phyloP scores from a whole-genome alignment of 768 basidiomycete species.

The Piloderma croceum region DNA sequence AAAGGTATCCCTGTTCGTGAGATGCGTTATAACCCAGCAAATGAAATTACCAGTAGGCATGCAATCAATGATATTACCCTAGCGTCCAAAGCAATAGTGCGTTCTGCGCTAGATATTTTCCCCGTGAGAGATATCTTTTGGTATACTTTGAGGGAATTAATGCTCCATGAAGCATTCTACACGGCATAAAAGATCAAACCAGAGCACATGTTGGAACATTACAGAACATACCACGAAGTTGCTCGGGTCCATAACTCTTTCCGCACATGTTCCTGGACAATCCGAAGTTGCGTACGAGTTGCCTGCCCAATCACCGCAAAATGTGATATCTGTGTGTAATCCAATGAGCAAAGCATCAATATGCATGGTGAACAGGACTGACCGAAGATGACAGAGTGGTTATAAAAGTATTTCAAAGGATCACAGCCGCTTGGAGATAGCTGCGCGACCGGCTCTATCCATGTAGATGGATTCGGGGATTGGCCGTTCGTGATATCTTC shows the following conservation, averaged over 20 bases:
- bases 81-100: not conserved
- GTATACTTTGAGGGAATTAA: conserved; percentile 76
- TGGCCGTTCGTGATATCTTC: conserved; percentile 55
- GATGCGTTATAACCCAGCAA: too few relatives aligned
- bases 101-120: conserved; percentile 20
- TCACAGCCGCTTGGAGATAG: conserved; percentile 53
- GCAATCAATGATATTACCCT: too few relatives aligned
- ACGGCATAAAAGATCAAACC: conserved; percentile 4
- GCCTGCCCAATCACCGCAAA: conserved; percentile 85
- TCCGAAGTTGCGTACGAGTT: conserved; percentile 70
- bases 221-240: conserved; percentile 60
- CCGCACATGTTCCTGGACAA: conserved; percentile 70
- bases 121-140: conserved; percentile 46
- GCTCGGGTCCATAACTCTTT: conserved; percentile 55
- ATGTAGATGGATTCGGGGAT: conserved; percentile 56
- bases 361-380: too few relatives aligned
- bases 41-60: too few relatives aligned
- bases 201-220: not conserved
- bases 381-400: conserved; percentile 77
- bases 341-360: too few relatives aligned
- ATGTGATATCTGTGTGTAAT: conserved; percentile 83
- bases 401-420: conserved; percentile 51
- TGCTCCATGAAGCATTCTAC: conserved; percentile 77
- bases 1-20: too few relatives aligned
- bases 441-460: conserved; percentile 64